Base-by-base conservation (phyloP, 331 rosid species). In the Quercus tomentella region DNA sequence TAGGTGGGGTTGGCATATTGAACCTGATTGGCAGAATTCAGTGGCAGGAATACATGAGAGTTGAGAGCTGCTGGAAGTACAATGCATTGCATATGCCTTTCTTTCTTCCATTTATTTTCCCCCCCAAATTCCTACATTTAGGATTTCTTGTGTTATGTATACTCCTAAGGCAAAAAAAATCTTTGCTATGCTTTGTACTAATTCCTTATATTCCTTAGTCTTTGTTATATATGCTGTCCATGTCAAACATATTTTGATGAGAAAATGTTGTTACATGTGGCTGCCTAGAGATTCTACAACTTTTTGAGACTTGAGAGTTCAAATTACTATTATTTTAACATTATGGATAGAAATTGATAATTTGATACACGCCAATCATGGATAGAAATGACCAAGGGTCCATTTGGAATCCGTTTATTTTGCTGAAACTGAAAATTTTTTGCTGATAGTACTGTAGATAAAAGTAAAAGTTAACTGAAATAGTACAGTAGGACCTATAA, bases 1-100 rank as follows among this genome's bases (percentile, higher is more conserved):
- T 67, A 67, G 72, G 72, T 67, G 52, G 72, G 26, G 72, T 33
- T 25, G 25, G 66, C 66, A 23, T 60, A 60, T 60, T 26, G 26
- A 60, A 60, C 66, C 11, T 11, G 30, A 60, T 60, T 60, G 66
- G 66, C 31, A 60, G 66, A 26, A 60, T 60, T 23, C 66, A 23
- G 66, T 4, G 23, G 30, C 33, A 23, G 30, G 26, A 23, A 60
- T 9, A 23, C 66, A 11, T 23, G 66, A 17, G 31, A 23, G 23
- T 23, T 60, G 66, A 60, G 66, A 23, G 25, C 66, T 26, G 25
- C 31, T 22, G 25, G 26, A 20, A 60, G 66, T 11, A 23, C 31
- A 22, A 23, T 23, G 31, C 31, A 9, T 60, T 1, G 31, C 5
- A 5, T 23, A 2, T 23, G 25, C 31, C 31, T 60, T 49, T 14